Base-by-base conservation (phyloP, 2,329 filamentous ascomycete genomes). In the Pyricularia pennisetigena region DNA sequence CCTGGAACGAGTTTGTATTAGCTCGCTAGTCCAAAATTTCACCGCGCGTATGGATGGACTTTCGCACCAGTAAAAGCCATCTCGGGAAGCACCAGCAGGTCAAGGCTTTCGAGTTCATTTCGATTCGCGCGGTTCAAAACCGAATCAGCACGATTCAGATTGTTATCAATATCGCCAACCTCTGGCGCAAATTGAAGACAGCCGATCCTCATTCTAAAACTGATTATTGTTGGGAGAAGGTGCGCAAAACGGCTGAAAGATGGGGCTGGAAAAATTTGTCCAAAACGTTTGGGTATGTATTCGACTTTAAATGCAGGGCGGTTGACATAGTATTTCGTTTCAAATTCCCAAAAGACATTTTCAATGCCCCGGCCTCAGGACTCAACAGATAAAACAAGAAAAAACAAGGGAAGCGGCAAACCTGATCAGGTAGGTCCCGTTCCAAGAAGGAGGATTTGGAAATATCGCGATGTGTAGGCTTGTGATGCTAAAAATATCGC, bases 1-100 rank as follows among this genome's bases (percentile, higher is more conserved):
- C 92, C 90, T 87, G 65, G 7, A n/a, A 16, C 12, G 8, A 66
- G 35, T 16, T 14, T 20, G 3, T 10, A 49, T 67, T 59, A 67
- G 65, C 35, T 41, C 32, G 35, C 28, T 64, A 64, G 28, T 64
- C 35, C 35, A 20, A 20, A 41, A 26, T 14, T 24, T 54, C 64
- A 9, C 8, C 10, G 24, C 30, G 20, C 23, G 35, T 49, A 14
- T 41, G 26, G 24, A 24, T 32, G 41, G 14, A 35, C 29, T 54
- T 20, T 66, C 35, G 16, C 78, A 91, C 89, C 89, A 69, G 87
- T 84, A 74, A 94, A 93, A 0, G 91, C 90, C 76, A 94, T 79
- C 75, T 94, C 92, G 0, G 92, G 91, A 0, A 94, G 78, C 0
- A 94, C 86, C 0, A 95, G 80, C 32, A 94, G 82, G 74, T 93